These are phyloP conservation scores for Penicillium sp. DNA, from an alignment of 2,329 filamentous ascomycete genomes.

Conservation along the genomic window DNA sequence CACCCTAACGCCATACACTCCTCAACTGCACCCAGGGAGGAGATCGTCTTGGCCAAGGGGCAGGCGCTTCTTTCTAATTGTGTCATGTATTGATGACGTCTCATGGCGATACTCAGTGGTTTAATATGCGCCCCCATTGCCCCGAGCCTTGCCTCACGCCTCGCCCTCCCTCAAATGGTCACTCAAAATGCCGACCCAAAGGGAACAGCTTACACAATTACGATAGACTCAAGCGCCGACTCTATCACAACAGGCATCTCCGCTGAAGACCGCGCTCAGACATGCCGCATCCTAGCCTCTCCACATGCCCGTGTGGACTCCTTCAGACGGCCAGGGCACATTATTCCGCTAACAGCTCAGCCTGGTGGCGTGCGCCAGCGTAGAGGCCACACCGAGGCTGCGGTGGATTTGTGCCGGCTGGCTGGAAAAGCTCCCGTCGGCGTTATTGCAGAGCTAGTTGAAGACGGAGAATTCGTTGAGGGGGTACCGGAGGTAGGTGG, in stretches of 20 bases:
- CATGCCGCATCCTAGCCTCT: conserved; percentile 75
- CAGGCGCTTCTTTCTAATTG: no score
- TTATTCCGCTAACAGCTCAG: conserved; percentile 78
- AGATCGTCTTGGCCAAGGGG: no score
- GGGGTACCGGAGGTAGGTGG: conserved; percentile 66
- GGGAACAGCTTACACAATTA: conserved; percentile 89
- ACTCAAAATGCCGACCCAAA: conserved; percentile 75
- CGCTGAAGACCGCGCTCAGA: conserved; percentile 81
- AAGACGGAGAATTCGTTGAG: conserved; percentile 72
- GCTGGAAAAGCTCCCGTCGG: conserved; percentile 74
- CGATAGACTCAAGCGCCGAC: conserved; percentile 74
- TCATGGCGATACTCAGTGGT: conserved; percentile 54
- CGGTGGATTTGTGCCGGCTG: conserved; percentile 83
- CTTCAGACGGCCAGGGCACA: conserved; percentile 84
- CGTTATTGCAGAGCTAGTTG: conserved; percentile 89
- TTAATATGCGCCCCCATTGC: conserved; percentile 89
- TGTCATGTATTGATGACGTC: no score
- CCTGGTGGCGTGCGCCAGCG: conserved; percentile 79
- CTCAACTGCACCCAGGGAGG: no score
- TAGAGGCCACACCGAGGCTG: conserved; percentile 89
- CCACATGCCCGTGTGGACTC: conserved; percentile 56
- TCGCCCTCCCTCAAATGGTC: conserved; percentile 91
- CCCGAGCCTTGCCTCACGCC: conserved; percentile 65
- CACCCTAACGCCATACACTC: no score
- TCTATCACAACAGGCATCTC: conserved; percentile 85